Evolutionary conservation across 2,329 filamentous ascomycete species (phyloP).

Genomic region (Trichoderma atrobrunneum): DNA sequence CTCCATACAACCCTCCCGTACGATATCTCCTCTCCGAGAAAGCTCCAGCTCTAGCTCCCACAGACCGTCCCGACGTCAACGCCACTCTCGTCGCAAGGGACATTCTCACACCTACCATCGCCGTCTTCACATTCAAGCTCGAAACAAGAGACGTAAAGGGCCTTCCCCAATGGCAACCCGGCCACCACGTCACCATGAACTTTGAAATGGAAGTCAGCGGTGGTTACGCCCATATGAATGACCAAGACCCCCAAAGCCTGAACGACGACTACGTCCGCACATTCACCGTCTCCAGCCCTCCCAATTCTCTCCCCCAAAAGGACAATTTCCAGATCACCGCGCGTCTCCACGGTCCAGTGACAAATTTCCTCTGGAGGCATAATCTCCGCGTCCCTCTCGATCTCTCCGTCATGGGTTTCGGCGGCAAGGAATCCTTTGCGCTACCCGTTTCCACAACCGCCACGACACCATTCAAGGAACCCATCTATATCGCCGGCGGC

Average conservation of each 20-base stretch:
- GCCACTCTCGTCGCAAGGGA: conserved; percentile 60
- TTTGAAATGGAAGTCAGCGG: conserved; percentile 66
- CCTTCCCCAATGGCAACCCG: conserved; percentile 55
- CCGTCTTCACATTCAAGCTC: conserved; percentile 56
- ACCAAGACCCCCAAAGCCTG: conserved; percentile 72
- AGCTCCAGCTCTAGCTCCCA: conserved; percentile 22
- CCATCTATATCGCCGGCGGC: conserved; percentile 70
- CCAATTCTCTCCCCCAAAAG: conserved; percentile 31
- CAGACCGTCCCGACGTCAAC: conserved; percentile 26
- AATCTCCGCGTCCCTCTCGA: conserved; percentile 55
- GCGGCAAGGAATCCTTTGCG: conserved; percentile 54
- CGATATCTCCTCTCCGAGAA: conserved; percentile 62
- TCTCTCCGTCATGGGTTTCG: conserved; percentile 69
- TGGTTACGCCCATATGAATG: conserved; percentile 80
- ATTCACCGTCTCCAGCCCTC: conserved; percentile 71
- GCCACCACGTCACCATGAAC: conserved; percentile 75
- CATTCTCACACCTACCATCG: conserved; percentile 62
- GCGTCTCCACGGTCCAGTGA: conserved; percentile 66
- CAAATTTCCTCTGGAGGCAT: conserved; percentile 60
- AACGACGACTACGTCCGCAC: conserved; percentile 85
- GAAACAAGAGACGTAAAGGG: conserved; percentile 17
- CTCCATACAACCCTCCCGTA: conserved; percentile 77
- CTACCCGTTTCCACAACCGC: conserved; percentile 26
- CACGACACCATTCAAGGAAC: conserved; percentile 25
- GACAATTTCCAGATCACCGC: conserved; percentile 69